A percentile compares a stretch with the other conserved stretches of the same genome.
Evolutionary conservation across 306 rosid genomes (phyloP).

Genomic region (Gastrolobium bilobum): DNA sequence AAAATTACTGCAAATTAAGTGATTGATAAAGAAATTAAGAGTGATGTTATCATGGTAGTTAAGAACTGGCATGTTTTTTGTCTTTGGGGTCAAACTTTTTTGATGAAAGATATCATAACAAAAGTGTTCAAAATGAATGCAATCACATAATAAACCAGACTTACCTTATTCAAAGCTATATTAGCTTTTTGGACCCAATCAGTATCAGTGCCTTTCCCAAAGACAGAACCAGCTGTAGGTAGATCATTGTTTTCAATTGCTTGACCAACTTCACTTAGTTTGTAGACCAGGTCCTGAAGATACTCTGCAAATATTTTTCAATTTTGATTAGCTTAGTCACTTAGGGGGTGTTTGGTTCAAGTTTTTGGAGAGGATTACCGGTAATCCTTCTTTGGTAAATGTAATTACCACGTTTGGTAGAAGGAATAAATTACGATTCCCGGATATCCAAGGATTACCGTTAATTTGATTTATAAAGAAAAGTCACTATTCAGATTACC

Average conservation of each 20-base stretch:
- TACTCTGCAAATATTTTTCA: constrained; percentile 62
- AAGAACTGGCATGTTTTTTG: background rate
- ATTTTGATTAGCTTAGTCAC: constrained; percentile 6
- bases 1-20: background rate
- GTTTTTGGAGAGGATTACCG: too few relatives aligned
- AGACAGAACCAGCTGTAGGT: constrained; percentile 80
- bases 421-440: too few relatives aligned
- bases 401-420: too few relatives aligned
- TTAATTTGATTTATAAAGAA: too few relatives aligned
- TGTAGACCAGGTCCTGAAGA: constrained; percentile 88
- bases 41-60: constrained; percentile 22
- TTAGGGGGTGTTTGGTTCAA: too few relatives aligned
- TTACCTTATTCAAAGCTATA: constrained; percentile 83
- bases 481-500: too few relatives aligned
- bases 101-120: constrained; percentile 21
- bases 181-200: constrained; percentile 91
- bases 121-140: constrained; percentile 22
- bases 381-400: too few relatives aligned
- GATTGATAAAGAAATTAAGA: constrained; percentile 15
- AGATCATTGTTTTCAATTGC: constrained; percentile 86
- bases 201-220: constrained; percentile 69
- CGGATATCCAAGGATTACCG: too few relatives aligned
- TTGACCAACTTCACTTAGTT: constrained; percentile 86
- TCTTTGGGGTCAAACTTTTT: background rate
- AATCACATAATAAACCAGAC: constrained; percentile 17